Conservation (phyloP, 1,284 basidiomycete species). For the Cutaneotrichosporon mucoides region DNA sequence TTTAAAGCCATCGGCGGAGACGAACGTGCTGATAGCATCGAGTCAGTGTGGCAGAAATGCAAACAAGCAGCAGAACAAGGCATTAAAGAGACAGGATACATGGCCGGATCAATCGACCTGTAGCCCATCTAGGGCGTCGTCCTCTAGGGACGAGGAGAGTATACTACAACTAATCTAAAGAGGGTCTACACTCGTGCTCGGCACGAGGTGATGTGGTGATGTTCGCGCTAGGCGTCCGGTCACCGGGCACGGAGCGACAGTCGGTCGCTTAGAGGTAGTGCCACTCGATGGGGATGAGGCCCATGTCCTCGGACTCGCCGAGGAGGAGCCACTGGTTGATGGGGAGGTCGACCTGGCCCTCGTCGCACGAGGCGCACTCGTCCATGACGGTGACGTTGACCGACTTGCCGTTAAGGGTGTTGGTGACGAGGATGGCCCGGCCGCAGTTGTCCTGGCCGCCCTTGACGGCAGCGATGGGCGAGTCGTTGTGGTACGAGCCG, state of each 20-base stretch:
- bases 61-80: not conserved
- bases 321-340: not conserved
- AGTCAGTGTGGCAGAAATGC: no score
- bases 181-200: slow-evolving; percentile 1
- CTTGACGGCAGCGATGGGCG: not conserved
- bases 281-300: not conserved
- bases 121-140: not conserved
- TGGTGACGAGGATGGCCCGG: not conserved
- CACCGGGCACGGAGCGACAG: not conserved
- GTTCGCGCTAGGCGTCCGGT: not conserved
- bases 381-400: not conserved
- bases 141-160: not conserved
- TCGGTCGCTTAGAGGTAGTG: not conserved
- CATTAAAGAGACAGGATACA: not conserved
- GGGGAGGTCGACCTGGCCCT: not conserved
- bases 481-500: not conserved
- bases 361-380: slow-evolving; percentile 1
- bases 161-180: slow-evolving; percentile 4
- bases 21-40: no score
- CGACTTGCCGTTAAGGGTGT: not conserved
- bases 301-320: not conserved
- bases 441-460: slow-evolving; percentile 2
- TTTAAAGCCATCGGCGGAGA: no score
- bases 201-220: not conserved
- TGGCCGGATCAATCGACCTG: not conserved